Base-by-base conservation (phyloP, 768 basidiomycete species). In the Lactarius indigo region DNA sequence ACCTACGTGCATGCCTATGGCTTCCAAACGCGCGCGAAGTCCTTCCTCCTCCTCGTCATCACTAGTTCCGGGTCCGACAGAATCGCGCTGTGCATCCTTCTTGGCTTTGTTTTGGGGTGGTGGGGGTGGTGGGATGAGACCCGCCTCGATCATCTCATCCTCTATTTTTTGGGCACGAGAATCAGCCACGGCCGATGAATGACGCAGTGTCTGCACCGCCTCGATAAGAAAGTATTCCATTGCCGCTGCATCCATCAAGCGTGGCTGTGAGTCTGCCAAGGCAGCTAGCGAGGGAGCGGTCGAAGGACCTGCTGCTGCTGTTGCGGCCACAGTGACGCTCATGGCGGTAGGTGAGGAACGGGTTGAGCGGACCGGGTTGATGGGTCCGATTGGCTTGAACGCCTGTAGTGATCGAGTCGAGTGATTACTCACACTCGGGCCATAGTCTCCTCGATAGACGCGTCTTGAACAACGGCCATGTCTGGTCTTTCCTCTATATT, bases 161-260 rank as follows among this genome's bases (percentile, higher is more conserved):
- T 94, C 91, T 66, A 88, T 80, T 73, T 85, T 84, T 76, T 87
- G 87, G 23, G 83, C 76, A 35, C 91, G 83, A 39, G 84, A 81
- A 2, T 84, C 82, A 20, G 94, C 93, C 33, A 91, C 85, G 23
- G 83, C 83, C 5, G 94, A 82, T 3, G 94, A 95, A 39, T 82
- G 83, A 31, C 87, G 85, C 37, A 98, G 82, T 0, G 90, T 85
- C 72, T 85, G 82, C 66, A 93, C 88, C 62, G 89, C 81, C 75
- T 91, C 89, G 64, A 94, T 92, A 64, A 94, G 78, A 73, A 98
- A 87, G 77, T 94, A 96, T 72, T 94, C 92, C 85, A 91, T 87
- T 3, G 80, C 86, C 9, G 87, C 83, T 57, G 78, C 85, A 72
- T 92, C 90, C 64, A 91, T 81, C 50, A 85, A 79, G 33, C 82